These are phyloP conservation scores for Alternaria rosae DNA, from an alignment of 2,329 filamentous ascomycete genomes.

Conservation along the genomic window DNA sequence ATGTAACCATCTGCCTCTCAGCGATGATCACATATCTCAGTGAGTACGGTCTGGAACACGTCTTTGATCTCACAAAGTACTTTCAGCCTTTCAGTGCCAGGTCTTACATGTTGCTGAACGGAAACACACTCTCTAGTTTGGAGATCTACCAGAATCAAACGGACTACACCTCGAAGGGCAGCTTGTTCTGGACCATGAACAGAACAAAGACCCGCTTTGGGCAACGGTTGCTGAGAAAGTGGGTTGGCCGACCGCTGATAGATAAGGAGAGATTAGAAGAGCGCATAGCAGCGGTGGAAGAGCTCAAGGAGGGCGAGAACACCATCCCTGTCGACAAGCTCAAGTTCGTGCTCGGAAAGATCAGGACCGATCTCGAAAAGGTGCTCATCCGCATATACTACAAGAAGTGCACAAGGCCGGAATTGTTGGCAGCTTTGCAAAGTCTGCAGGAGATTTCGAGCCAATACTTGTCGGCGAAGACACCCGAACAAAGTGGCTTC, in stretches of 20 bases:
- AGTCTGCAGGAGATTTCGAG: conserved; percentile 81
- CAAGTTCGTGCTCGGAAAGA: conserved; percentile 72
- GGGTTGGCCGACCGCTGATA: conserved; percentile 90
- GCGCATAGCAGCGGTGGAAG: conserved; percentile 83
- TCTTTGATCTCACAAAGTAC: conserved; percentile 95
- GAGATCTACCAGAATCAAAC: conserved; percentile 97
- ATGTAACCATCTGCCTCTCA: conserved; percentile 89
- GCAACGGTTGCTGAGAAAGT: conserved; percentile 86
- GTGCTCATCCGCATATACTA: conserved; percentile 97
- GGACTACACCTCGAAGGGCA: conserved; percentile 83
- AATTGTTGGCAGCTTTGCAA: conserved; percentile 85
- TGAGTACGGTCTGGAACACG: conserved; percentile 92
- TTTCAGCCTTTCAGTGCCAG: conserved; percentile 94
- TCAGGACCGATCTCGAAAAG: conserved; percentile 86
- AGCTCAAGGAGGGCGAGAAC: conserved; percentile 75
- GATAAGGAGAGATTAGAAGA: conserved; percentile 77
- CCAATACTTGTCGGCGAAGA: conserved; percentile 74
- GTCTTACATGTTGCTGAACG: conserved; percentile 95
- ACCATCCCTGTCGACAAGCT: conserved; percentile 75
- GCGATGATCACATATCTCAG: conserved; percentile 94
- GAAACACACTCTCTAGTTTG: conserved; percentile 90
- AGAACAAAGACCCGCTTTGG: conserved; percentile 91
- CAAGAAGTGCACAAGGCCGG: conserved; percentile 89
- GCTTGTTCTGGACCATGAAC: conserved; percentile 94
- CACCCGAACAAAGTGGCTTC: conserved; percentile 74